These are phyloP conservation scores for Coemansia sp. DNA, from an alignment of 192 early-diverging fungal genomes.

Conservation along the genomic window DNA sequence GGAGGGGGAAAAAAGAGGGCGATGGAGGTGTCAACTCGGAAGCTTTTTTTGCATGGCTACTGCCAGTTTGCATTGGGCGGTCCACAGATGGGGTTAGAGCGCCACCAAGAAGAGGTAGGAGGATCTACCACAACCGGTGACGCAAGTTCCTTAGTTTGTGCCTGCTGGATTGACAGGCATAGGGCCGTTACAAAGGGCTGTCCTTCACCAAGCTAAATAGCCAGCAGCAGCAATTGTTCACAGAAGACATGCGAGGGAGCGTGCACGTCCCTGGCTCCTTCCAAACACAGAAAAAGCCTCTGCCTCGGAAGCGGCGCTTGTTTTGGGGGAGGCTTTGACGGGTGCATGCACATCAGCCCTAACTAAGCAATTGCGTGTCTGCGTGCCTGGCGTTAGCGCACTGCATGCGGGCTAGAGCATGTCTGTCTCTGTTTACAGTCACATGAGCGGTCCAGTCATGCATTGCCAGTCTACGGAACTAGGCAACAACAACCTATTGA, in stretches of 20 bases:
- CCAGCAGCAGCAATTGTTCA: background rate
- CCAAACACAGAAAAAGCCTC: background rate
- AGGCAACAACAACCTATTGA: background rate
- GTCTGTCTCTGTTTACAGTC: background rate
- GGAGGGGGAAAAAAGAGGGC: background rate
- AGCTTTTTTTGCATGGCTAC: background rate
- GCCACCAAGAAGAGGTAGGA: background rate
- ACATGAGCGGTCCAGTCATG: slow-evolving; percentile 1
- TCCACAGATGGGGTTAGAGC: background rate
- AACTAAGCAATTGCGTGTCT: background rate
- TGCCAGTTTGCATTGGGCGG: too few species aligned
- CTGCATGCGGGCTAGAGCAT: background rate
- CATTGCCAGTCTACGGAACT: background rate
- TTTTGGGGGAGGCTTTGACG: background rate
- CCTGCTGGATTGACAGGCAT: background rate
- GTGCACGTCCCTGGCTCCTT: slow-evolving; percentile 3
- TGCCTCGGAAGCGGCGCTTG: background rate
- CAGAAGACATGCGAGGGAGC: background rate
- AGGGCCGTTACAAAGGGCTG: background rate
- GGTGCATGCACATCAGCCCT: background rate
- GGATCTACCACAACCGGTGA: slow-evolving; percentile 5
- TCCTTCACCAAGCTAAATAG: background rate
- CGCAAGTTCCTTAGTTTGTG: background rate
- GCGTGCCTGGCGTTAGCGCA: background rate
- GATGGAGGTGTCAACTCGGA: background rate